phyloP scores from a whole-genome alignment of 202 grass and related monocot genomes.

The Eragrostis tef region DNA sequence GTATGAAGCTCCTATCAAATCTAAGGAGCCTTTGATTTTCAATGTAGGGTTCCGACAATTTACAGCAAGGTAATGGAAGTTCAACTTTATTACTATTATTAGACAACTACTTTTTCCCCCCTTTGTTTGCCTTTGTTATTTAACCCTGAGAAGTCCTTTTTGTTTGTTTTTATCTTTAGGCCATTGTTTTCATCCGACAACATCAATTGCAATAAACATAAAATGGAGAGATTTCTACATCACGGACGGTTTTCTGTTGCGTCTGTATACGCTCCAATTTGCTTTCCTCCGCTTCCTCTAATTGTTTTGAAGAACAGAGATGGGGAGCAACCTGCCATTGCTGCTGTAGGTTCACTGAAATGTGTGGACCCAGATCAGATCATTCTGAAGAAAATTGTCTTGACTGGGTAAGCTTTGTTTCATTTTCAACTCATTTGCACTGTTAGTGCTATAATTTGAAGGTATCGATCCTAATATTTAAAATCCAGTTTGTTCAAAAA shows the following conservation, averaged over 20 bases:
- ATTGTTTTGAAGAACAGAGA: constrained; percentile 77
- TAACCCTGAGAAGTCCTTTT: constrained; percentile 20
- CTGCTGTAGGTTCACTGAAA: constrained; percentile 81
- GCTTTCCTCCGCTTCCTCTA: constrained; percentile 72
- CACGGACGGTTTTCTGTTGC: constrained; percentile 89
- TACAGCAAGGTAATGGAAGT: constrained; percentile 67
- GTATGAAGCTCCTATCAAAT: constrained; percentile 89
- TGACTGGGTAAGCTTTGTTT: constrained; percentile 75
- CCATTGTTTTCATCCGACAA: constrained; percentile 90
- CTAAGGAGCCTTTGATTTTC: constrained; percentile 82
- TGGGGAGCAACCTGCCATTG: constrained; percentile 67
- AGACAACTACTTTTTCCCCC: neutral
- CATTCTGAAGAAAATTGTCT: constrained; percentile 92
- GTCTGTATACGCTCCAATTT: constrained; percentile 84
- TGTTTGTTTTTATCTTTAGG: constrained; percentile 47
- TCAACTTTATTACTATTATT: constrained; percentile 6
- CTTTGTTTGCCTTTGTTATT: constrained; percentile 30
- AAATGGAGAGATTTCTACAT: constrained; percentile 97
- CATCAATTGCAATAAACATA: constrained; percentile 97
- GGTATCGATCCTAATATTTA: neutral
- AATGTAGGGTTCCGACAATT: constrained; percentile 96
- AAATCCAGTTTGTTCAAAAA: neutral
- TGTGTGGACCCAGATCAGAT: constrained; percentile 76
- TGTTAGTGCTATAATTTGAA: neutral
- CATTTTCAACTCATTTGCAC: neutral